Conservation (phyloP, 768 basidiomycete species). For the Postia placenta region DNA sequence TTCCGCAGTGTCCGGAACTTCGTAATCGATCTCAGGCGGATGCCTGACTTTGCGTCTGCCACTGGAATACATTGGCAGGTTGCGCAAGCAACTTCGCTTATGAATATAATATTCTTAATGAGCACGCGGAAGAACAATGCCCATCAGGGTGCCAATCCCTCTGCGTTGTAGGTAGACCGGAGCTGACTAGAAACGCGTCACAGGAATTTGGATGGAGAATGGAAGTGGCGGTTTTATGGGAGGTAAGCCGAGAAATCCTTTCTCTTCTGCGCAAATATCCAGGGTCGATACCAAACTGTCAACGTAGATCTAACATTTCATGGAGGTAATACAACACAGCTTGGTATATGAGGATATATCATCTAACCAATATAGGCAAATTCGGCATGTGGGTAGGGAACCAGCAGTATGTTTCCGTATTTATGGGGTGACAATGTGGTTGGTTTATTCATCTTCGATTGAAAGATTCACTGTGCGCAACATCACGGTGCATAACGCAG, state of each 20-base stretch:
- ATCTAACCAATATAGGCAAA: constrained; percentile 56
- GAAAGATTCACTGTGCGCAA: constrained; percentile 59
- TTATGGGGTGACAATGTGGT: not conserved
- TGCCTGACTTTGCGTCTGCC: constrained; percentile 48
- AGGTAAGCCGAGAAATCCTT: too few relatives aligned
- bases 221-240: constrained; percentile 55
- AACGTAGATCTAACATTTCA: constrained; percentile 40
- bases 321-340: too few relatives aligned
- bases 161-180: not conserved
- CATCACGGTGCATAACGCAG: constrained; percentile 45
- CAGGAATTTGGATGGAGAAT: constrained; percentile 70
- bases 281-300: too few relatives aligned
- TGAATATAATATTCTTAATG: constrained; percentile 71
- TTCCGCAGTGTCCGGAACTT: constrained; percentile 72
- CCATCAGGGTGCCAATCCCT: constrained; percentile 49
- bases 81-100: constrained; percentile 68
- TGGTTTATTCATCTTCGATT: not conserved
- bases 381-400: constrained; percentile 75
- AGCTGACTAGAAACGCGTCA: not conserved
- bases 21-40: constrained; percentile 58
- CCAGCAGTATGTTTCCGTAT: constrained; percentile 54
- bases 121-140: constrained; percentile 53
- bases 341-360: too few relatives aligned
- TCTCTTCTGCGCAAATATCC: too few relatives aligned
- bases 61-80: constrained; percentile 85